Evolutionary conservation across 805 yeast genomes (phyloP).

Genomic region (Lachancea waltii): DNA sequence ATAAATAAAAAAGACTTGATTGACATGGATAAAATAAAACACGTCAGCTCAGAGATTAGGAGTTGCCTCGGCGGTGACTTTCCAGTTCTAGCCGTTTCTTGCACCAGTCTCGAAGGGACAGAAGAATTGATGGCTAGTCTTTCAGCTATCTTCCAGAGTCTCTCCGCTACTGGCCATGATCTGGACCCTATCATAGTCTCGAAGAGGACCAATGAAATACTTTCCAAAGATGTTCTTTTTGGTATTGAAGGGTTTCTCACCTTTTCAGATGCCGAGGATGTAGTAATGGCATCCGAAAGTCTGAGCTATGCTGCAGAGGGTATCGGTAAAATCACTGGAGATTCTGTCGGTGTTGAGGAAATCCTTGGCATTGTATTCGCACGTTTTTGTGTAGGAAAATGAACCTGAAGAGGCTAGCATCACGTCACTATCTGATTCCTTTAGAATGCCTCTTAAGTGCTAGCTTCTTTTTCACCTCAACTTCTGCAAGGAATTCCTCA

Average conservation of each 20-base stretch:
- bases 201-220: slow-evolving; percentile 64
- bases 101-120: slow-evolving; percentile 53
- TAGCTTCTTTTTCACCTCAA: slow-evolving; percentile 39
- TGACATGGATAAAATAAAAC: slow-evolving; percentile 14
- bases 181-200: slow-evolving; percentile 69
- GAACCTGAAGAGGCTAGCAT: slow-evolving; percentile 6
- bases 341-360: slow-evolving; percentile 82
- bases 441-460: slow-evolving; percentile 16
- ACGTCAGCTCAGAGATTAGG: slow-evolving; percentile 21
- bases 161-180: slow-evolving; percentile 26
- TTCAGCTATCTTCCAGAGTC: slow-evolving; percentile 36
- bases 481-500: slow-evolving; percentile 54
- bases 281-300: slow-evolving; percentile 75
- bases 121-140: slow-evolving; percentile 39
- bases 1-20: slow-evolving; percentile 58
- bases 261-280: slow-evolving; percentile 49
- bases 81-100: slow-evolving; percentile 47
- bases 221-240: slow-evolving; percentile 66
- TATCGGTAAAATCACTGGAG: slow-evolving; percentile 88
- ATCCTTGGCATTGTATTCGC: slow-evolving; percentile 86
- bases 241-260: slow-evolving; percentile 62
- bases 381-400: slow-evolving; percentile 91
- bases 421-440: not conserved
- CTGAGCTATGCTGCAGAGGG: slow-evolving; percentile 72
- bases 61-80: slow-evolving; percentile 13